phyloP scores from a whole-genome alignment of 2,329 filamentous ascomycete genomes.

The Alternaria arborescens region DNA sequence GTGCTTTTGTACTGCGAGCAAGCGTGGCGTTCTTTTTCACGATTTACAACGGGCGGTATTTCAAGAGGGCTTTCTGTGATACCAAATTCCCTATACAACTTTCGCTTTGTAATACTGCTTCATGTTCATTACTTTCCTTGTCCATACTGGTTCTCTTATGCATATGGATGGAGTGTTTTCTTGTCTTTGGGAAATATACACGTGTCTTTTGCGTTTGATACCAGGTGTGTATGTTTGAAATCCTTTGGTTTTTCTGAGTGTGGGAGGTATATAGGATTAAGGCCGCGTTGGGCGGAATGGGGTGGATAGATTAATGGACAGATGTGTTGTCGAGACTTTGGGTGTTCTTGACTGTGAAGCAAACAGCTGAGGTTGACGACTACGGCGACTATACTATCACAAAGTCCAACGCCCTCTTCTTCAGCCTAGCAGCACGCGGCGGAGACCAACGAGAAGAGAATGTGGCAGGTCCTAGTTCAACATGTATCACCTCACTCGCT shows the following conservation, averaged over 20 bases:
- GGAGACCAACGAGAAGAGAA: no score
- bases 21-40: constrained; percentile 6
- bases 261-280: neutral
- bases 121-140: constrained; percentile 1
- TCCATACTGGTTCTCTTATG: constrained; percentile 1
- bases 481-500: neutral
- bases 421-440: no score
- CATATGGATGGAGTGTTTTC: constrained; percentile 6
- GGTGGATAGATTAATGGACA: neutral
- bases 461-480: neutral
- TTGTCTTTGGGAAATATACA: constrained; percentile 6
- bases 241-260: neutral
- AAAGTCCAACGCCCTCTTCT: no score
- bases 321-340: neutral
- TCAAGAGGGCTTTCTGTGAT: constrained; percentile 6
- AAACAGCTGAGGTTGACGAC: no score
- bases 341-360: neutral
- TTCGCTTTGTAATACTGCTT: constrained; percentile 4
- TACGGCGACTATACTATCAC: no score
- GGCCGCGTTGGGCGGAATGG: neutral
- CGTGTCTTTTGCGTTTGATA: constrained; percentile 7
- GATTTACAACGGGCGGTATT: constrained; percentile 1
- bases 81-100: constrained; percentile 5
- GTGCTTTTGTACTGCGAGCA: neutral
- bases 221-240: constrained; percentile 4